Conservation (phyloP, 345 rosid species). For the Sisymbrium altissimum region DNA sequence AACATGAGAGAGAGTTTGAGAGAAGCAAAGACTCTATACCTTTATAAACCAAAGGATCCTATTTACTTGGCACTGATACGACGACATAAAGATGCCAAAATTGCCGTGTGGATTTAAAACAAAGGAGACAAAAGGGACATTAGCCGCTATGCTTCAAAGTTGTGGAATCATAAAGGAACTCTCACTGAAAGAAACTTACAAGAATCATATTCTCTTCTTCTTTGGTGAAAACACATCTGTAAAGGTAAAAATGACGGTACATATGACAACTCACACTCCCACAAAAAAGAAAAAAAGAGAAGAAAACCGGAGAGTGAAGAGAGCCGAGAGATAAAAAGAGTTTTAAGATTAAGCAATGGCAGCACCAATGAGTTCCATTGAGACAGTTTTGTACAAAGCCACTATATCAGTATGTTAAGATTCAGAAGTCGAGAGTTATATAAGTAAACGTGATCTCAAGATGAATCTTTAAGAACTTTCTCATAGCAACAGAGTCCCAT, state of each 20-base stretch:
- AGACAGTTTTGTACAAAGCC: not conserved
- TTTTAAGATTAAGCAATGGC: not conserved
- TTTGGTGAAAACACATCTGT: slow-evolving; percentile 18
- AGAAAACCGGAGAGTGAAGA: not conserved
- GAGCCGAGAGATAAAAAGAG: not conserved
- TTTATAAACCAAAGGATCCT: slow-evolving; percentile 4
- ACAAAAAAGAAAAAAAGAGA: not conserved
- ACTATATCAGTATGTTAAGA: not conserved
- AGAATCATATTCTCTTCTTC: slow-evolving; percentile 34
- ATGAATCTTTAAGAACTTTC: slow-evolving; percentile 8
- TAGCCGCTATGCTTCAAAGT: slow-evolving; percentile 28
- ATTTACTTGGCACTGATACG: slow-evolving; percentile 11
- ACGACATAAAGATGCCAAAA: not conserved
- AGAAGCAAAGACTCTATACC: not conserved
- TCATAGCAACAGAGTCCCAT: slow-evolving; percentile 22
- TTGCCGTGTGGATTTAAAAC: slow-evolving; percentile 9
- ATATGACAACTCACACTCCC: not conserved
- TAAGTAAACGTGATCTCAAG: not conserved
- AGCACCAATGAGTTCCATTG: not conserved
- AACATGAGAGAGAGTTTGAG: not conserved
- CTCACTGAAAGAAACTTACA: slow-evolving; percentile 13
- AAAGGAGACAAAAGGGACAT: slow-evolving; percentile 2
- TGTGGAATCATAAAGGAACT: not conserved
- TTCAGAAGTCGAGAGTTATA: not conserved
- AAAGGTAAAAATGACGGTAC: not conserved